Base-by-base conservation (phyloP, 345 rosid genomes). In the Pistacia integerrima region DNA sequence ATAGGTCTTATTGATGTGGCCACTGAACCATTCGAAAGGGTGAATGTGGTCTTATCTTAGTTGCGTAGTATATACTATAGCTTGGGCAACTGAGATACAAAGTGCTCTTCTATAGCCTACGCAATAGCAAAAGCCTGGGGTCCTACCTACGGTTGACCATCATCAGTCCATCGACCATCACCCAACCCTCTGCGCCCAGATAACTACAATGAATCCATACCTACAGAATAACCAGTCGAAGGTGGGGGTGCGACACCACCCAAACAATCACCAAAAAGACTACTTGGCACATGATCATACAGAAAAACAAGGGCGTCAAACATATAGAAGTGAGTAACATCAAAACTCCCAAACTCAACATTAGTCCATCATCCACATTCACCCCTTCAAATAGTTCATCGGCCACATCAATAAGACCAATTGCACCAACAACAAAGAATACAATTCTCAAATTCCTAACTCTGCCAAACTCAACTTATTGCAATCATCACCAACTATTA, bases 361-460 rank as follows among this genome's bases (percentile, higher is more conserved):
- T 25, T 25, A 25, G 25, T 25, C 25, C 25, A 25, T 25, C 98
- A 86, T 92, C 98, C 81, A 92, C 93, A 81, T 92, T 95, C 74
- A 92, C 94, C 60, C 99, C 98, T 81, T 93, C 97, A 87, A 95
- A 95, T 51, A 98, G 93, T 84, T 95, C 99, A 73, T 94, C 94
- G 16, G 94, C 90, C 80, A 90, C 85, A 88, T 95, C 96, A 81
- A 95, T 85, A 59, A 95, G 89, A 72, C 90, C 86, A 66, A 89
- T 82, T 62, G 89, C 80, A 76, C 80, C 83, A 25, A 25, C 25
- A 25, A 25, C 25, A 25, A 25, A 25, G 25, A 25, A 25, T 25
- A 25, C 25, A 25, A 25, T 25, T 25, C 25, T 25, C 25, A 25
- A 25, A 25, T 25, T 25, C 25, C 25, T 25, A 25, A 25, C 25